These are phyloP conservation scores for Annulohypoxylon maeteangense DNA, from an alignment of 495 filamentous ascomycete genomes.

Conservation along the genomic window DNA sequence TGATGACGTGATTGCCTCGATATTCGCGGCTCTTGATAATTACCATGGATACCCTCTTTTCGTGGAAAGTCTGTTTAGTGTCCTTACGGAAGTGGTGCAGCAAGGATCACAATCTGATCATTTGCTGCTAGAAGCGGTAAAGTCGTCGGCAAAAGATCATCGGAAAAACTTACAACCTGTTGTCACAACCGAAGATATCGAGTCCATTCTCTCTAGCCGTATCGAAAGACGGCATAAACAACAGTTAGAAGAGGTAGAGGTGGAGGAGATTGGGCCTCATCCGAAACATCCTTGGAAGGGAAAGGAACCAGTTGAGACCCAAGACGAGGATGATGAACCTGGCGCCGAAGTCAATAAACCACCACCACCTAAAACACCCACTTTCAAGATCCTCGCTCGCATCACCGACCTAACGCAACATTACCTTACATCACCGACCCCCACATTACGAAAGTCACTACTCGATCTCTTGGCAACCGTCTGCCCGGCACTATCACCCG, in stretches of 20 bases:
- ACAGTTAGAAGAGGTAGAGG: slow-evolving; percentile 46
- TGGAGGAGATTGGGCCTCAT: slow-evolving; percentile 48
- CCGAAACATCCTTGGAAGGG: slow-evolving; percentile 52
- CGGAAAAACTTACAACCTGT: slow-evolving; percentile 46
- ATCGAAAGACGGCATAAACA: slow-evolving; percentile 53
- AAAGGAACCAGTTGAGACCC: slow-evolving; percentile 27
- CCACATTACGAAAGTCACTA: slow-evolving; percentile 78
- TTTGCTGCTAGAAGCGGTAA: slow-evolving; percentile 56
- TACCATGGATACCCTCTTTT: slow-evolving; percentile 93
- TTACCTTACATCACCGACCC: slow-evolving; percentile 85
- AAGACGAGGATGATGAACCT: slow-evolving; percentile 30
- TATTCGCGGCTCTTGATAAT: slow-evolving; percentile 89
- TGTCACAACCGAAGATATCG: slow-evolving; percentile 46
- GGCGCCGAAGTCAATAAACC: slow-evolving; percentile 55
- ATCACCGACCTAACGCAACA: slow-evolving; percentile 80
- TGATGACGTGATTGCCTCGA: slow-evolving; percentile 87
- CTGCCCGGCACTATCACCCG: slow-evolving; percentile 71
- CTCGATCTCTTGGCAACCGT: slow-evolving; percentile 77
- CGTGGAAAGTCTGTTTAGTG: slow-evolving; percentile 85
- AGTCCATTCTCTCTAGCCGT: slow-evolving; percentile 44
- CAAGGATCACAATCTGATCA: slow-evolving; percentile 76
- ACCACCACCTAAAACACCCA: slow-evolving; percentile 60
- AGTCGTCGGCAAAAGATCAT: slow-evolving; percentile 50
- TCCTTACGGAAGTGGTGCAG: slow-evolving; percentile 81
- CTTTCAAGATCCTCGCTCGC: slow-evolving; percentile 71